Base-by-base conservation (phyloP, 2,329 filamentous ascomycete species). In the Pseudogymnoascus verrucosus region DNA sequence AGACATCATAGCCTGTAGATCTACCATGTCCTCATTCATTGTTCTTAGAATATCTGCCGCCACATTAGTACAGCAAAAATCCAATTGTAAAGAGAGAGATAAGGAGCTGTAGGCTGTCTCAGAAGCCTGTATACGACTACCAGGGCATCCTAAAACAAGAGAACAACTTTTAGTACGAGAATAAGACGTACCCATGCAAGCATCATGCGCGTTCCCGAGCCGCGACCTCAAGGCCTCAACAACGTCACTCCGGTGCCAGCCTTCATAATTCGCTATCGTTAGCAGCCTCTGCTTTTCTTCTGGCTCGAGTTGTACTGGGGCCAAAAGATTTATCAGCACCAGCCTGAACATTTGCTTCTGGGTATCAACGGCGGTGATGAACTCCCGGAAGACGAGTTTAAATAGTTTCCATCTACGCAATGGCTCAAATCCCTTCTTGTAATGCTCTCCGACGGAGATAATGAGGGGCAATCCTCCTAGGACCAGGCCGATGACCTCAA, bases 351-450 rank as follows among this genome's bases (percentile, higher is more conserved):
- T 26, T 23, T 68, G 66, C 37, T 66, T 66, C 39, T 68, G 63
- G 11, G 68, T 67, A 57, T 69, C 67, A 5, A 70, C 64, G 5
- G 63, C 59, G 60, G 68, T 66, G 19, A 71, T 69, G 57, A 71
- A 71, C 0, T 34, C 36, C 5, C 66, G 63, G 16, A 71, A 69
- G 2, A 67, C 65, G 7, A 61, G 65, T 12, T 65, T 65, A 57
- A 71, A 70, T 31, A 64, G 61, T n/a, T 68, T 66, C 69, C 69
- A 70, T 62, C 65, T 70, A 19, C 62, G 12, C 16, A 70, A 39
- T 16, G 65, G 64, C 60, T 71, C 70, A 51, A 67, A 69, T 10
- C 70, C 68, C 64, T 71, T 54, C 34, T 63, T 65, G 44, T 71
- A 70, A 42, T 68, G 65, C 51, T 70, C 66, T 1, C 66, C 68